Conservation (phyloP, 345 rosid genomes). For the Brassica incana region DNA sequence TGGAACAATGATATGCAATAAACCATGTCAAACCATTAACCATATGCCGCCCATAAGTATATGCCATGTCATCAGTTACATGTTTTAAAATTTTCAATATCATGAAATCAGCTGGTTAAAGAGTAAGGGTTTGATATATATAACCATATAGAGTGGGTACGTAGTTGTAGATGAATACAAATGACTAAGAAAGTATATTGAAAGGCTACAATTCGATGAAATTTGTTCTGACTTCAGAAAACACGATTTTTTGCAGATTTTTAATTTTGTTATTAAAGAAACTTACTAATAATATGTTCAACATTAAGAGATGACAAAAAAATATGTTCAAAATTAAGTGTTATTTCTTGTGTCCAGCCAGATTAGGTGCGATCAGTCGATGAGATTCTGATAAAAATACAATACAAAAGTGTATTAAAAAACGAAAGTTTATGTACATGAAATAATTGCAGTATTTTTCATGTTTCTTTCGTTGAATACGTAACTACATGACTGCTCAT, state of each 20-base stretch:
- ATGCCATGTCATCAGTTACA: background rate
- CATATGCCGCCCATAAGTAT: slow-evolving; percentile 28
- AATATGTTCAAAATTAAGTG: background rate
- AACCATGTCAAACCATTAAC: slow-evolving; percentile 33
- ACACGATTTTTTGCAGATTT: too few relatives aligned
- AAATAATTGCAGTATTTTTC: background rate
- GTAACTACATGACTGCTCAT: background rate
- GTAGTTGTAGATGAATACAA: background rate
- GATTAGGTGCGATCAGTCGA: background rate
- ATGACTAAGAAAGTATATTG: background rate
- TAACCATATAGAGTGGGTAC: background rate
- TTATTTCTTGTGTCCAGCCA: background rate
- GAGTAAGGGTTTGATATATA: background rate
- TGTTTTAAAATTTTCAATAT: background rate
- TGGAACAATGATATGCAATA: slow-evolving; percentile 36
- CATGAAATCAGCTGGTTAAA: background rate
- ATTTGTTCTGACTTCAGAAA: too few relatives aligned
- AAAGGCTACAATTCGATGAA: background rate
- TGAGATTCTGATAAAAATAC: background rate
- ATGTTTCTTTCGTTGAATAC: background rate
- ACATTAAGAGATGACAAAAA: too few relatives aligned
- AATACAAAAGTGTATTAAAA: background rate
- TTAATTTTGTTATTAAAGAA: background rate
- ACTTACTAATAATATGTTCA: background rate
- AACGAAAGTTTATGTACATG: background rate